Base-by-base conservation (phyloP, 2,329 filamentous ascomycete species). In the Diaporthe australafricana region DNA sequence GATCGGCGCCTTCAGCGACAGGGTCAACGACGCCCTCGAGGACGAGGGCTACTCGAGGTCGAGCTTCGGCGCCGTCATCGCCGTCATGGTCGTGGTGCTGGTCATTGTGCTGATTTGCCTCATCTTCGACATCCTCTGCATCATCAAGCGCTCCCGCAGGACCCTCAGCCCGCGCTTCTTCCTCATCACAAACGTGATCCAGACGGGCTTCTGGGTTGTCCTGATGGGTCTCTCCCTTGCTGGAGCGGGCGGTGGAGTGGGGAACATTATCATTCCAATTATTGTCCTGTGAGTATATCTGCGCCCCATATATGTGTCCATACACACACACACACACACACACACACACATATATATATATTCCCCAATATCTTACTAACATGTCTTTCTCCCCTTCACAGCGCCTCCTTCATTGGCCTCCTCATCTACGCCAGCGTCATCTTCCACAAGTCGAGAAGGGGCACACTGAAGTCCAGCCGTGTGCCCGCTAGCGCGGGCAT, bases 131-230 rank as follows among this genome's bases (percentile, higher is more conserved):
- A 70, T 81, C 16, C 71, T 77, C 40, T 78, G 77, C 77, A 79
- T 81, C 66, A 63, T 81, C 76, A 81, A 79, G 77, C 79, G 79
- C 32, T 71, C 74, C 12, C 72, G 77, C 27, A 75, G 78, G 16
- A 81, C 77, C 1, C 75, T 81, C 2, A 77, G 67, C 27, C 80
- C 80, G 6, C 68, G 60, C n/a, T 79, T 81, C 70, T 81, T 81
- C 76, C 75, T 81, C n/a, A 71, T 76, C 52, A 68, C 76, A 68
- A 80, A 79, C 68, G 72, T 78, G n/a, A 56, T 77, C 52, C 78
- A 81, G 70, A 77, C 78, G 2, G 32, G 68, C 2, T 71, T 80
- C 48, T 80, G 77, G 75, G 60, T 76, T 20, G 62, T 78, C 27
- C 71, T 77, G 40, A 79, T 81, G 63, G 73, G 77, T 20, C 66